These are phyloP conservation scores for Opeltia flavorubescens DNA, from an alignment of 495 filamentous ascomycete genomes.

Conservation along the genomic window DNA sequence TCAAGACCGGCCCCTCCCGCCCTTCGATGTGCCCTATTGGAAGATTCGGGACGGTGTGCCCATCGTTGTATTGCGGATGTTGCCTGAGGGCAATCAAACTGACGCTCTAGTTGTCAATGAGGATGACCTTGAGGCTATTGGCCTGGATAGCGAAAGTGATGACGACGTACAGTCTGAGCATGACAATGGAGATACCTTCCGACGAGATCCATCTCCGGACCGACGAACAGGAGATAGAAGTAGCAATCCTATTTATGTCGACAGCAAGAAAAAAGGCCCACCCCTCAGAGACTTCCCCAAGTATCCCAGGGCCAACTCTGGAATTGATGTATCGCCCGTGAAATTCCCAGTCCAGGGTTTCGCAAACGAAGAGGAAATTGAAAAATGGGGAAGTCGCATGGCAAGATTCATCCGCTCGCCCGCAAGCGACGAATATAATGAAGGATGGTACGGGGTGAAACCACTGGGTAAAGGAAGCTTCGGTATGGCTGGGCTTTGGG, in stretches of 20 bases:
- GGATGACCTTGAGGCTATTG: background rate
- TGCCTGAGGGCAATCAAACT: background rate
- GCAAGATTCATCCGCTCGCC: constrained; percentile 3
- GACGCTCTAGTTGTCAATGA: background rate
- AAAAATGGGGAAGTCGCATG: background rate
- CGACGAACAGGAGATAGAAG: too few species aligned
- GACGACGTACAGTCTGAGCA: background rate
- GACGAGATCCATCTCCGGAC: too few species aligned
- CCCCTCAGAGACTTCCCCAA: too few species aligned
- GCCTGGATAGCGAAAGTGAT: background rate
- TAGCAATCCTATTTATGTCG: too few species aligned
- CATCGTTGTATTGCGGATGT: background rate
- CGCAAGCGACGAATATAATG: background rate
- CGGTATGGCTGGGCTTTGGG: constrained; percentile 5
- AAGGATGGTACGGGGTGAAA: constrained; percentile 2
- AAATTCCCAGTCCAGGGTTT: background rate
- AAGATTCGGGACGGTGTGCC: background rate
- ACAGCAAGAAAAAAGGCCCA: too few species aligned
- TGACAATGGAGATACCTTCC: too few species aligned
- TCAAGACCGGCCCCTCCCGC: too few species aligned
- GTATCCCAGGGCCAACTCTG: too few species aligned
- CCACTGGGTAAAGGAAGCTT: constrained; percentile 4
- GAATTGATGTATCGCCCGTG: background rate
- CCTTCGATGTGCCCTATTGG: background rate
- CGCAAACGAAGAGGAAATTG: background rate